Evolutionary conservation across 306 rosid genomes (phyloP).

Genomic region (Datisca glomerata): DNA sequence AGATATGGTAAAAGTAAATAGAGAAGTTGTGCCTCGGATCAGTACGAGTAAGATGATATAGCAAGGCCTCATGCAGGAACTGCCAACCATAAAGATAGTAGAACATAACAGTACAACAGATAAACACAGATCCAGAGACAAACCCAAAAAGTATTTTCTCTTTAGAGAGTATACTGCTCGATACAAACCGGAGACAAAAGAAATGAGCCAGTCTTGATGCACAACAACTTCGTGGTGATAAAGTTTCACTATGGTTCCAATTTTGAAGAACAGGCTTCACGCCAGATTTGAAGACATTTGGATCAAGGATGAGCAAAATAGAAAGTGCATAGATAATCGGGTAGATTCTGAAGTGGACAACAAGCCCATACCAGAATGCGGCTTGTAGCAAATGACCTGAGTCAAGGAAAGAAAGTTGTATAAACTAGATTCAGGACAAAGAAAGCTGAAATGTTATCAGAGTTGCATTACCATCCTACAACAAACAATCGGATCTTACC

Average conservation of each 20-base stretch:
- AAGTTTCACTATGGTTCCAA: conserved; percentile 38
- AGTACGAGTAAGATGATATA: conserved; percentile 83
- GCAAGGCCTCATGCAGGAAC: conserved; percentile 69
- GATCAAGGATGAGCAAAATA: conserved; percentile 71
- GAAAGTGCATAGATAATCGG: conserved; percentile 79
- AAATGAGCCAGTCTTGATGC: conserved; percentile 12
- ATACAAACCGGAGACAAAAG: conserved; percentile 22
- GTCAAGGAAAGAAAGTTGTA: conserved; percentile 7
- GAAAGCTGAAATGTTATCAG: background rate
- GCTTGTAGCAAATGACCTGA: conserved; percentile 80
- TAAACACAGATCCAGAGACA: conserved; percentile 52
- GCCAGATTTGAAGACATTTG: conserved; percentile 42
- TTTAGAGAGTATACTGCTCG: conserved; percentile 41
- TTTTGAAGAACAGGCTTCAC: conserved; percentile 47
- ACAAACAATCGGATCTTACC: background rate
- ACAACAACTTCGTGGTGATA: conserved; percentile 21
- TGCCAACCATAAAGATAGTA: conserved; percentile 71
- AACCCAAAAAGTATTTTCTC: conserved; percentile 65
- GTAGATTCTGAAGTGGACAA: conserved; percentile 86
- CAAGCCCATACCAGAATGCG: conserved; percentile 92
- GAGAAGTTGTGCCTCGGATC: conserved; percentile 96
- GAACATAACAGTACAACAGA: conserved; percentile 54
- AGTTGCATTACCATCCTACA: background rate
- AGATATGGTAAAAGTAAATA: conserved; percentile 74
- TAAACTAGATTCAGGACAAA: too few species aligned